Conservation (phyloP, 768 basidiomycete species). For the Macrolepiota albuminosa region DNA sequence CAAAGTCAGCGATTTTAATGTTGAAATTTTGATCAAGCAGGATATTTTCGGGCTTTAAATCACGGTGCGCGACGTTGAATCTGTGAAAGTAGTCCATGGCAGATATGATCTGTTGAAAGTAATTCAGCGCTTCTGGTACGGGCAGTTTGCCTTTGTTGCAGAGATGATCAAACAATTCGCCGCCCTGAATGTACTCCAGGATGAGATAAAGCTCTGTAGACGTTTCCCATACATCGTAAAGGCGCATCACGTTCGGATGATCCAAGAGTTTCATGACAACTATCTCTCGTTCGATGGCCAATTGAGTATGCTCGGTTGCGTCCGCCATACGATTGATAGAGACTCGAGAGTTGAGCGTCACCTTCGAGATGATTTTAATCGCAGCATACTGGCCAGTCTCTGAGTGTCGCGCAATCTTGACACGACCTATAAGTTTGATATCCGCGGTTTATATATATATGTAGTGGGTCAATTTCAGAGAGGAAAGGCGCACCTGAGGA, state of each 20-base stretch:
- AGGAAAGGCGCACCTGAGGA: conserved; percentile 53
- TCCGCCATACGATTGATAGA: conserved; percentile 67
- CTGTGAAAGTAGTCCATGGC: conserved; percentile 91
- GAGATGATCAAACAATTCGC: conserved; percentile 92
- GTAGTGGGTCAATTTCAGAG: not conserved
- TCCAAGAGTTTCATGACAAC: conserved; percentile 97
- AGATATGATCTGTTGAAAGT: conserved; percentile 91
- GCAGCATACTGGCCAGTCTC: conserved; percentile 88
- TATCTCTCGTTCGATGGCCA: conserved; percentile 89
- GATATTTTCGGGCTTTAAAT: conserved; percentile 93
- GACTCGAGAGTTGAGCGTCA: conserved; percentile 57
- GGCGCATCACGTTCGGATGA: conserved; percentile 89
- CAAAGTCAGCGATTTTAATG: conserved; percentile 95
- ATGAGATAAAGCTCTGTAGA: conserved; percentile 85
- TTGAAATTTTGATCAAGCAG: conserved; percentile 78
- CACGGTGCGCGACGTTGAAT: conserved; percentile 93
- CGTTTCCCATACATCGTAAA: conserved; percentile 98
- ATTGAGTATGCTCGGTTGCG: conserved; percentile 70
- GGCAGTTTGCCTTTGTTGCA: conserved; percentile 73
- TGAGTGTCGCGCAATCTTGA: conserved; percentile 84
- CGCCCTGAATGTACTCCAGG: conserved; percentile 91
- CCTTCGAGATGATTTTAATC: conserved; percentile 90
- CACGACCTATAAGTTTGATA: conserved; percentile 56
- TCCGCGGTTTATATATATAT: not conserved
- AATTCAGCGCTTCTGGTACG: conserved; percentile 67